Evolutionary conservation across 805 yeast genomes (phyloP), one percentile per base, ranked within the genome.

Genomic region (Barnettozyma siamensis): DNA sequence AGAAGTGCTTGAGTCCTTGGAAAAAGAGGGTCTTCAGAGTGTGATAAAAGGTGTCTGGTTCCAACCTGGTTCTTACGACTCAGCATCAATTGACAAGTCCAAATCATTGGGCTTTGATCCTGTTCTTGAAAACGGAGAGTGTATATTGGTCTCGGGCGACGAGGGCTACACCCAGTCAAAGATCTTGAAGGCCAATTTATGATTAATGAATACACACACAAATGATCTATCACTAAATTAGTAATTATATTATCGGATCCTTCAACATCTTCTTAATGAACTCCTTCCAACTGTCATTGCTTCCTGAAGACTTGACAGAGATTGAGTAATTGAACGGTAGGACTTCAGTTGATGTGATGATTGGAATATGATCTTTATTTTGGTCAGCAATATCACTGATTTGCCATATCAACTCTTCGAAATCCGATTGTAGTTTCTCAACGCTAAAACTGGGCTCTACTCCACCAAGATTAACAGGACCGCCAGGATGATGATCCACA

Each of bases 61-160:
- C 49, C 95, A 86, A 55, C 95, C 95, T 0, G 95, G 94, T 0
- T 74, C 88, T 18, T 84, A 75, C 49, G 79, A 82, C 51, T 54
- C 57, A 3, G 69, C 65, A 11, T 75, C 74, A 3, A 64, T 82
- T 15, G 63, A 70, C 1, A 60, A 60, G 27, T 70, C 73, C 1
- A 38, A 57, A n/a, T 65, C 62, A 3, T 49, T 59, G 11, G 51
- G 51, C 1, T 59, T 66, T 5, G 60, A 63, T 2, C 53, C 49
- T 10, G 64, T 71, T 3, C 66, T 72, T 30, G 65, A 60, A 11
- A 70, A 74, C 51, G 85, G 78, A 16, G 79, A 79, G 46, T 86
- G 95, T 62, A 77, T 86, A 33, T 62, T 86, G 44, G 85, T 83
- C 2, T 67, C 75, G 38, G 94, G 95, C 2, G 87, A 76, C 33